Percentiles rank a stretch among this genome's conserved stretches.
Conservation (phyloP, 2,329 filamentous ascomycete species). For the Colletotrichum viniferum region DNA sequence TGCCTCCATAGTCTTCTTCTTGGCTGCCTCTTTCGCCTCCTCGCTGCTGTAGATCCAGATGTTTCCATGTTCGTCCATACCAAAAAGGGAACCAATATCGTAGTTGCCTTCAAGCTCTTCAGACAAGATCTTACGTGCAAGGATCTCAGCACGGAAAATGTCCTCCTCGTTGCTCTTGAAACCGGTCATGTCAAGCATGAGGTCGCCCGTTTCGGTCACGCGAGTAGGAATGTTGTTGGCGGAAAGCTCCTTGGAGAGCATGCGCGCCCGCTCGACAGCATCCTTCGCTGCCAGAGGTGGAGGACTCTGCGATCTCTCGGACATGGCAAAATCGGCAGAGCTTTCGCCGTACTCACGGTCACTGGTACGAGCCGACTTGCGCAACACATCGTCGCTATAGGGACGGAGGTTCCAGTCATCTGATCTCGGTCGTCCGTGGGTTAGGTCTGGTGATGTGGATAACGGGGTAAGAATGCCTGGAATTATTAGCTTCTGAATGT, state of each 20-base stretch:
- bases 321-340: conserved; percentile 42
- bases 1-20: conserved; percentile 63
- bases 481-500: background rate
- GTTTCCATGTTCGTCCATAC: conserved; percentile 93
- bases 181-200: conserved; percentile 98
- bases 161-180: conserved; percentile 96
- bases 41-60: conserved; percentile 99
- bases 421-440: conserved; percentile 48
- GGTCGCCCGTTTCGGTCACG: conserved; percentile 89
- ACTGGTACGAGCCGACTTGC: conserved; percentile 46
- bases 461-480: conserved; percentile 57
- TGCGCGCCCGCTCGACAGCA: conserved; percentile 81
- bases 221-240: conserved; percentile 91
- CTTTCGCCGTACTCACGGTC: conserved; percentile 38
- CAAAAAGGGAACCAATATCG: conserved; percentile 93
- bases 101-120: conserved; percentile 95
- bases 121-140: conserved; percentile 88
- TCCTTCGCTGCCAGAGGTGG: conserved; percentile 74
- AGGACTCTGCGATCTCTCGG: conserved; percentile 75
- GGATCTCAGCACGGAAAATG: conserved; percentile 87
- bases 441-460: conserved; percentile 57
- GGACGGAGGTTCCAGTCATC: conserved; percentile 58
- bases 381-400: conserved; percentile 60
- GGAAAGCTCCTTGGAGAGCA: conserved; percentile 85
- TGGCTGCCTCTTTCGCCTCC: conserved; percentile 89